Evolutionary conservation across 176 grass and related monocot species (phyloP), one percentile per base, ranked within the genome.

Genomic region (Metroxylon sagu): DNA sequence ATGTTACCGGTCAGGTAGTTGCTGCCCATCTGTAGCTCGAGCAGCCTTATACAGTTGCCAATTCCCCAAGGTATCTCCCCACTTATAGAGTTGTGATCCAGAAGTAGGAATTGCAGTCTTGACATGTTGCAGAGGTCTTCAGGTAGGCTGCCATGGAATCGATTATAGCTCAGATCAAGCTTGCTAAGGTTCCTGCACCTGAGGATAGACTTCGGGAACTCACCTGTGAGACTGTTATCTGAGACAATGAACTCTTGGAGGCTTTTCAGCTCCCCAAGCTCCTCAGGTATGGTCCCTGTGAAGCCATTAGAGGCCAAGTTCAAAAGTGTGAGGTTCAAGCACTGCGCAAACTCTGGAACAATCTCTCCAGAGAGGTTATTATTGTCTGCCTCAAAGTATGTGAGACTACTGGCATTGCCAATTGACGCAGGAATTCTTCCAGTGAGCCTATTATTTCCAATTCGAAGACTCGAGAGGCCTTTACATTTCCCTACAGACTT

Each of bases 161-260:
- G 39, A 29, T 96, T 96, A 57, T 88, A 83, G 62, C 92, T 91
- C 35, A 96, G 14, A 61, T 96, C 92, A 26, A 96, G 87, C 64
- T 96, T 96, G 87, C 83, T 96, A 16, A 96, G 70, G 60, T 85
- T 96, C 50, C 81, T 83, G 78, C 87, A 96, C 52, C 69, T 77
- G 43, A 91, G 71, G 53, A 91, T 67, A 0, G 83, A 85, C 59
- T 50, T 85, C 0, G 87, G 83, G 67, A 88, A 96, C 49, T 85
- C 69, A 4, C 92, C 92, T 2, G 64, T 65, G 14, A 96, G 82
- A n/a, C 65, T 73, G 4, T 96, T 96, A 25, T 71, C 70, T 0
- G 92, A 88, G 4, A 85, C 70, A 17, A 96, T 90, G 16, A 96
- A 64, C 72, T 96, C 92, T 52, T 96, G 92, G 28, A 96, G 77